Evolutionary conservation across 306 rosid genomes (phyloP), one percentile per base, ranked within the genome.

Genomic region (Gleditsia sinensis): DNA sequence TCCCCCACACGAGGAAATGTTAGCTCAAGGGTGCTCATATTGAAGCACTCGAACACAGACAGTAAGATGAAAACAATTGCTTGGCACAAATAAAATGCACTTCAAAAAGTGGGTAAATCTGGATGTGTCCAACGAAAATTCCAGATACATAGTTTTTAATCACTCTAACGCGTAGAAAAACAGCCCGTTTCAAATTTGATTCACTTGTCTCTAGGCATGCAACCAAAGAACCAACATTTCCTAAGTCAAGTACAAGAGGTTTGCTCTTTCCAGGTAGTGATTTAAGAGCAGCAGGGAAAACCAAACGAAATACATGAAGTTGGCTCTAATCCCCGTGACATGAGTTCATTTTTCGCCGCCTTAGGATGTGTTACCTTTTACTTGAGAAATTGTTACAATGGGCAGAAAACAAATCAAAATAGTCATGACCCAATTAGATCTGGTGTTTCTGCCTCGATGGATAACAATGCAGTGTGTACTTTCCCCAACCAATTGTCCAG

Each of bases 381-480:
- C 81, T 76, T 16, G 71, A 53, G 78, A 72, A 83, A 67, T 69
- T 75, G 85, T 84, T 89, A 86, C 92, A 87, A 58, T 45, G 72
- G 82, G 77, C 86, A 80, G 82, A 78, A 67, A 78, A 58, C 73
- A 75, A 66, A 55, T 17, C 61, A 32, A 81, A 32, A 67, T 58
- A 76, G 71, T 92, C 80, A 95, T 7, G 96, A 83, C 28, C 98
- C 99, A 55, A 95, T 89, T 69, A 95, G 84, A 77, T 95, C 99
- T 17, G 99, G 99, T 49, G 99, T 95, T 84, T 95, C 99, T 0
- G 98, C 99, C 90, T 95, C 99, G 0, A 95, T 86, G 32, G 99
- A 95, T 75, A 87, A 73, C 87, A 95, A 87, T 1, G 99, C 92
- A 0, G 90, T 73, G 82, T 86, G 96, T 36, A 95, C 99, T 85